phyloP scores from a whole-genome alignment of 441 rosid species.

The Mallotus repandus region DNA sequence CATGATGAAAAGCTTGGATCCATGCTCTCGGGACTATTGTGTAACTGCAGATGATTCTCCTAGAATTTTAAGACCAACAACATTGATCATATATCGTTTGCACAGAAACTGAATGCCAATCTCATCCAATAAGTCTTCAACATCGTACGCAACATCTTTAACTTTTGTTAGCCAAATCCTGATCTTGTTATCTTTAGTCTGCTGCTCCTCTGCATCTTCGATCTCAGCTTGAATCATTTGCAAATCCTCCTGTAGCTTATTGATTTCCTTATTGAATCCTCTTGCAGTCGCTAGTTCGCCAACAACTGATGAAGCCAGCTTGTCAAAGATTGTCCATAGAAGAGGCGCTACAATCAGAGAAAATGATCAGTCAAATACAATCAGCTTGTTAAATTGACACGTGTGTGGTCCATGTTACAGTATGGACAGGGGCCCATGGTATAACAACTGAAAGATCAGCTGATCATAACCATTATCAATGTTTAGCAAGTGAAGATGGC shows the following conservation, averaged over 20 bases:
- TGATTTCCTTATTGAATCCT: background rate
- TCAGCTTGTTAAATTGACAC: no score
- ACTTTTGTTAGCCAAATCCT: constrained; percentile 22
- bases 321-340: background rate
- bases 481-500: no score
- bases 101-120: background rate
- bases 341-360: background rate
- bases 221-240: constrained; percentile 22
- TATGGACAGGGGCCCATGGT: no score
- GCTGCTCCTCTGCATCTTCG: constrained; percentile 25
- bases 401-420: no score
- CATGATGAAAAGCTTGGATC: no score
- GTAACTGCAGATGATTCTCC: no score
- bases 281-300: background rate
- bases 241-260: no score
- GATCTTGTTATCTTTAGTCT: constrained; percentile 10
- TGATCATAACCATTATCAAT: no score
- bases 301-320: background rate
- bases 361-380: no score
- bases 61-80: no score
- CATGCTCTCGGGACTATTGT: no score
- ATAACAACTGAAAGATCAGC: no score
- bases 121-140: constrained; percentile 24
- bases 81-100: background rate
- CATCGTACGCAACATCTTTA: constrained; percentile 10